These are phyloP conservation scores for Penstemon eatonii DNA, from an alignment of 257 asterid genomes.

Conservation along the genomic window DNA sequence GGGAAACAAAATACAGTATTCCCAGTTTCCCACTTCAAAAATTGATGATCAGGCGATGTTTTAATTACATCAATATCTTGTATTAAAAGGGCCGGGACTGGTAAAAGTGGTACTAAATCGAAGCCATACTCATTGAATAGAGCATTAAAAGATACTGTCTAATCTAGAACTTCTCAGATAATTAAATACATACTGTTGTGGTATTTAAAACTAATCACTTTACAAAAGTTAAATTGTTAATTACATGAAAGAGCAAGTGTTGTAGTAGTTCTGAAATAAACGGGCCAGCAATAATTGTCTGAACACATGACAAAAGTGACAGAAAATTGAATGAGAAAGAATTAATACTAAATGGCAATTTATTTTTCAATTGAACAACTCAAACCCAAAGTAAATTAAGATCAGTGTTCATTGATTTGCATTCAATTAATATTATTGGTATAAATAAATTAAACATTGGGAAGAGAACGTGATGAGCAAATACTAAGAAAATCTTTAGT, in stretches of 20 bases:
- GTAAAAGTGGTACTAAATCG: background rate
- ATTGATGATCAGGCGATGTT: too few relatives aligned
- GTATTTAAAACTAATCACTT: background rate
- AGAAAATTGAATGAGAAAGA: slow-evolving; percentile 27
- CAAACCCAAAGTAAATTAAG: background rate
- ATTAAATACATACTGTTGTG: slow-evolving; percentile 15
- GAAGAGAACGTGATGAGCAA: background rate
- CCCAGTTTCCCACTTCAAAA: background rate
- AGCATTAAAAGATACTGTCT: slow-evolving; percentile 11
- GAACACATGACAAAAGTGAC: slow-evolving; percentile 24
- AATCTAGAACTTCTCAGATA: background rate
- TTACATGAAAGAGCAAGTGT: slow-evolving; percentile 12
- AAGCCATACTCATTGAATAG: background rate
- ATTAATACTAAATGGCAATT: slow-evolving; percentile 9
- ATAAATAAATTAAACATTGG: background rate
- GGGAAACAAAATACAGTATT: background rate
- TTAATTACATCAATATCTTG: background rate
- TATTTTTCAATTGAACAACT: slow-evolving; percentile 14
- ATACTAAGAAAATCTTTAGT: slow-evolving; percentile 3
- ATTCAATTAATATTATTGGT: background rate
- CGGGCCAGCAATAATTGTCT: slow-evolving; percentile 28
- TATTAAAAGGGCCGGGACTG: background rate
- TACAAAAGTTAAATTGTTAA: background rate
- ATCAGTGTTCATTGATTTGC: background rate
- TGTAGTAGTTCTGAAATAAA: slow-evolving; percentile 17